Evolutionary conservation across 2,329 filamentous ascomycete genomes (phyloP), one percentile per base, ranked within the genome.

Genomic region (Colletotrichum kahawae): DNA sequence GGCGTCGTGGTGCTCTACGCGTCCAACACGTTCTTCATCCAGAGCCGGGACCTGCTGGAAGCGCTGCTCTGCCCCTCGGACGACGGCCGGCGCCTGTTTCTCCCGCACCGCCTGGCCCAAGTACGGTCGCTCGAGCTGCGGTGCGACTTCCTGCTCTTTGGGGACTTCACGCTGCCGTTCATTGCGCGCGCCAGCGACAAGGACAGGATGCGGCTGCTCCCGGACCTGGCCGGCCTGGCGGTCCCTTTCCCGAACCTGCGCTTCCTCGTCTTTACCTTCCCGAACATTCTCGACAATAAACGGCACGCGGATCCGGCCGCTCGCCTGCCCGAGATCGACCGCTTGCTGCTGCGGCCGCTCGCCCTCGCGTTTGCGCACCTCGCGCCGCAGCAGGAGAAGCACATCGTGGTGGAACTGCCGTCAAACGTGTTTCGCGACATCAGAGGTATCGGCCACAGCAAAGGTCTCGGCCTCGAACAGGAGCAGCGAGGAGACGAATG

Each of bases 1-100:
- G 81, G 79, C 4, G 77, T 82, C 51, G 73, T 81, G 9, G 75
- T 82, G 8, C 76, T 84, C 7, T 84, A 82, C 70, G 56, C 76
- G 3, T 79, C 78, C 7, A 84, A 83, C 66, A 81, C 77, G 12
- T 76, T 82, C 27, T 70, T 80, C 34, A 77, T 76, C 1, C 65
- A 78, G 29, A 78, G 78, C 68, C 76, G 77, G 27, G 67, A 64
- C 7, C 48, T 81, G 74, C 24, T 81, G 7, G 77, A 78, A 12
- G 67, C 54, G 8, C 62, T 82, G 71, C 24, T 81, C 7, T 43
- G n/a, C 18, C 38, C 21, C 1, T 18, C 56, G 27, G 7, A 14
- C 16, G 21, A 18, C 21, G 18, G 29, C 5, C 18, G 29, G 2
- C 57, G 31, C 3, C 70, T 81, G 7, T 63, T 82, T 5, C 77